Evolutionary conservation across 495 filamentous ascomycete genomes (phyloP), one percentile per base, ranked within the genome.

Genomic region (Lichenothelia convexa): DNA sequence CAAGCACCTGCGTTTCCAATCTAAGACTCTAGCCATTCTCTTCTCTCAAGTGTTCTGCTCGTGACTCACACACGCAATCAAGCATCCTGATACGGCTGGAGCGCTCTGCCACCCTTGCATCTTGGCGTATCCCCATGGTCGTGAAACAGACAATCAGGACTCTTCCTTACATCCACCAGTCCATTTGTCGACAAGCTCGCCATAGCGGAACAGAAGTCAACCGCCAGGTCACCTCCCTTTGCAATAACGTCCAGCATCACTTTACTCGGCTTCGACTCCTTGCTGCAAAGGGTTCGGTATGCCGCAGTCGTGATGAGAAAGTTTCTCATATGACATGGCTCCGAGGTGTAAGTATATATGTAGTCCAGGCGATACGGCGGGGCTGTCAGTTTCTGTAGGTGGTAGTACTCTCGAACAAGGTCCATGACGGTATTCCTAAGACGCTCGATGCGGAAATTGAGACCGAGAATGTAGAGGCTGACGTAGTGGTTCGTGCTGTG

Each of bases 361-460:
- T 49, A 54, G 27, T 54, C 45, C 9, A 51, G 41, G 29, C 50
- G 50, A 36, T 48, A 54, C 5, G 48, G 31, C 0, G 50, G 35
- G 3, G 50, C 48, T 5, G 48, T 51, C 48, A 54, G 42, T 43
- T 44, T 41, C 23, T 35, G 21, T 3, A 18, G 15, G 21, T 35
- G 35, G 43, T 54, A 54, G 42, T 54, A 51, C 32, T 31, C 21
- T 24, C 50, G 42, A 21, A 51, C 38, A 24, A 40, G 36, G 30
- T 54, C 46, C 43, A 51, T 49, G 16, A 49, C 48, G 9, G 43
- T 21, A 29, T 54, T 51, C 40, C 43, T 17, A 12, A 54, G 39
- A 18, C 3, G 16, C 32, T 46, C 41, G 16, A 38, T 32, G 27
- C 37, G 36, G 22, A 44, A 51, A 17, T 37, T 36, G 18, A 23